Base-by-base conservation (phyloP, 345 rosid species). In the Lepidium africanum region DNA sequence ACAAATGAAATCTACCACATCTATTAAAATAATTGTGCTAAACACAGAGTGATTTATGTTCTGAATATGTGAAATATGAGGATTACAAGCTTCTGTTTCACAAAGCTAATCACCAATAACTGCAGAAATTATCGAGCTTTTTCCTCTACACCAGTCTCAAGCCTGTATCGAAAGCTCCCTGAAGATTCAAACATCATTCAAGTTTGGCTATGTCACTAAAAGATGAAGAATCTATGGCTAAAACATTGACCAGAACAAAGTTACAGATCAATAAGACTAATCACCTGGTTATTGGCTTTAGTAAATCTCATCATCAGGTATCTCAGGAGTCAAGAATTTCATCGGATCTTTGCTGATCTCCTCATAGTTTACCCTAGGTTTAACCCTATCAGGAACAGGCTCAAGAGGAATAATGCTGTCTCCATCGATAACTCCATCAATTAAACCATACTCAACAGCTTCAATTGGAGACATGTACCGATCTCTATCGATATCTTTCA, bases 381-480 rank as follows among this genome's bases (percentile, higher is more conserved):
- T 85, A 63, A 94, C 92, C 56, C 75, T 85, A 33, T 86, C 91
- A 12, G 97, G 97, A 33, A 89, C 87, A 47, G 97, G 96, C 68
- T 65, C 80, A 42, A 87, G 76, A 40, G 97, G 92, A 69, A 94
- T 86, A 50, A 89, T 87, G 69, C 86, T 87, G 51, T 94, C 97
- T 73, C 87, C 75, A 62, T 91, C 99, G 13, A 91, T 89, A 56
- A 91, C 94, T 42, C 91, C 99, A 74, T 94, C 97, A n/a, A 91
- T 87, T 16, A 94, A 79, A 14, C 97, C 99, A 64, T 87, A 94
- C 69, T 91, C 99, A 52, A 91, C 95, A 0, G 90, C 96, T 81
- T 94, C 97, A 46, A 89, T 86, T 0, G 99, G 95, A 71, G 97
- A 89, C 96, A 94, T 89, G 69, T 89, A 94, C 8, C 87, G 85